Percentiles rank a stretch among this genome's conserved stretches.
phyloP scores from a whole-genome alignment of 2,329 filamentous ascomycete genomes.

The Calonectria ilicicola region DNA sequence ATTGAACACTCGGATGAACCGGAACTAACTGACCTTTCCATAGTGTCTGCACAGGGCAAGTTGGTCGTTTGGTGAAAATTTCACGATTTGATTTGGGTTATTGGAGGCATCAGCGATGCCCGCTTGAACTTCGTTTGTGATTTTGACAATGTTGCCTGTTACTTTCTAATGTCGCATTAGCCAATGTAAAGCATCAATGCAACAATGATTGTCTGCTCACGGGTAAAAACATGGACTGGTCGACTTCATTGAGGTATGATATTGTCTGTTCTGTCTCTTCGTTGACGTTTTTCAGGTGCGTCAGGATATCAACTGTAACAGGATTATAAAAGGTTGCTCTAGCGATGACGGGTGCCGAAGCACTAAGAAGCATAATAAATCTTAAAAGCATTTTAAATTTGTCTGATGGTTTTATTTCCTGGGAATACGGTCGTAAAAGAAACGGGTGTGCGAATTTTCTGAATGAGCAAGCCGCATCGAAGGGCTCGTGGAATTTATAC shows the following conservation, averaged over 20 bases:
- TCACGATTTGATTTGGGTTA: neutral
- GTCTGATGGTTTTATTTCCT: too few species aligned
- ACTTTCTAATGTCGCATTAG: neutral
- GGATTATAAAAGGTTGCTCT: neutral
- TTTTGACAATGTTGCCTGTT: neutral
- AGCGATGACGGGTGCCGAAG: neutral
- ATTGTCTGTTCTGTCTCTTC: neutral
- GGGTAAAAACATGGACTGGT: neutral
- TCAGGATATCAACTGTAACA: neutral
- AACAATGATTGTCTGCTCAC: neutral
- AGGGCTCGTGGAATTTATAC: neutral
- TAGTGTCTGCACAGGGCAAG: neutral
- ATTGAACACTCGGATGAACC: too few species aligned
- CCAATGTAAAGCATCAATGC: too few species aligned
- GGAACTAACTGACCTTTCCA: neutral
- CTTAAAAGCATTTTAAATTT: neutral
- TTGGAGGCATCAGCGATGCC: neutral
- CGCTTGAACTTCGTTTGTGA: neutral
- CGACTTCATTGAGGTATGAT: neutral
- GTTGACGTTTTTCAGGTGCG: neutral
- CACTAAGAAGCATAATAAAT: neutral
- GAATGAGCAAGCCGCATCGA: neutral
- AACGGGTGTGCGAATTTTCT: too few species aligned
- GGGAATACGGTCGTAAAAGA: too few species aligned
- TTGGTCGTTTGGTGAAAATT: neutral